A percentile compares a stretch with the other conserved stretches of the same genome.
Conservation (phyloP, 163 green algal species). For the Prototheca stagnorum region DNA sequence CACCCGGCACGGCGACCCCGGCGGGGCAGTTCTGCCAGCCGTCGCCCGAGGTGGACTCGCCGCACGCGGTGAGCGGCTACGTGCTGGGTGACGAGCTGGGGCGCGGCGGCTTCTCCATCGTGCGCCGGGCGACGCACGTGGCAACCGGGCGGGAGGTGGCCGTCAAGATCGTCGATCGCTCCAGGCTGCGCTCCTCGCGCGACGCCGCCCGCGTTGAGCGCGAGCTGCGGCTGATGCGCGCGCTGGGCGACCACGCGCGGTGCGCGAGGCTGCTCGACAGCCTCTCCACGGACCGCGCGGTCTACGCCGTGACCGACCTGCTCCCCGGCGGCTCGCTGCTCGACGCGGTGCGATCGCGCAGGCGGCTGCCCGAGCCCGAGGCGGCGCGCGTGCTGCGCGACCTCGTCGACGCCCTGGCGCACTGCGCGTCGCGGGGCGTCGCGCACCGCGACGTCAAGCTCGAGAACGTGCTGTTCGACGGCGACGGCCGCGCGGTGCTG, state of each 20-base stretch:
- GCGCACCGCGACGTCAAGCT: conserved; percentile 74
- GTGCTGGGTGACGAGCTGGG: conserved; percentile 26
- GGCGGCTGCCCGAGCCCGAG: conserved; percentile 33
- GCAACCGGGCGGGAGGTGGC: conserved; percentile 16
- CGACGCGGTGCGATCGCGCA: conserved; percentile 36
- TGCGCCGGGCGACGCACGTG: conserved; percentile 18
- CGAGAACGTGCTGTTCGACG: conserved; percentile 95
- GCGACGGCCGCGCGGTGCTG: conserved; percentile 67
- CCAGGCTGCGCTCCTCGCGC: conserved; percentile 13
- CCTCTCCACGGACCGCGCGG: conserved; percentile 15
- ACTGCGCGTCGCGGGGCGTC: conserved; percentile 45
- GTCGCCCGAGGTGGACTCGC: too few species aligned
- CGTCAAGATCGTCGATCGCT: conserved; percentile 32
- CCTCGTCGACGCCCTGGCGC: conserved; percentile 29
- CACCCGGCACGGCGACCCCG: too few species aligned
- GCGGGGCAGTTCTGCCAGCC: too few species aligned
- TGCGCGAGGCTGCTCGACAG: conserved; percentile 31
- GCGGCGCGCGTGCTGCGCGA: conserved; percentile 34
- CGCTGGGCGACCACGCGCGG: conserved; percentile 18
- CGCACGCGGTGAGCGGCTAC: conserved; percentile 30
- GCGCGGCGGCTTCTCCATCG: conserved; percentile 32
- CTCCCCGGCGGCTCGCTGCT: conserved; percentile 29
- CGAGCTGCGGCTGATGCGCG: conserved; percentile 21
- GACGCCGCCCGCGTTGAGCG: conserved; percentile 21
- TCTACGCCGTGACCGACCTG: conserved; percentile 42